Evolutionary conservation across 129 eudicot genomes (phyloP), one percentile per base, ranked within the genome.

Genomic region (Flaveria robusta): DNA sequence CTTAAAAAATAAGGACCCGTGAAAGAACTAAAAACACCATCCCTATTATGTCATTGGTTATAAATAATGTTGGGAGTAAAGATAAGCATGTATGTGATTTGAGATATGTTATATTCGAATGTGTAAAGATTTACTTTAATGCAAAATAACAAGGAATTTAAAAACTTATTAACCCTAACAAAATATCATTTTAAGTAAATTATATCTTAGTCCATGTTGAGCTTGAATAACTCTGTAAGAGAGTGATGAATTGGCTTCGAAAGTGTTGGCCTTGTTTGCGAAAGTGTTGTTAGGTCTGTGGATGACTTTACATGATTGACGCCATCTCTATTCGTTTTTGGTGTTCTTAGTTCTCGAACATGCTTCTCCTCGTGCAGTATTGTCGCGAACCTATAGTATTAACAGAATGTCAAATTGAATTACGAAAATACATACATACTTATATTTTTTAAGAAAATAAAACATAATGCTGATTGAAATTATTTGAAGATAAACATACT

Each of bases 311-410:
- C 66, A 39, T 39, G 46, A 45, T n/a, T 47, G 51, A 58, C 16
- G 18, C 56, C 59, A 16, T 77, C 77, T 56, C 2, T 68, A 42
- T 75, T 81, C 13, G 77, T 59, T 59, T 29, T 74, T 43, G 84
- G 84, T 14, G 82, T 78, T 60, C 82, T 83, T 68, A 78, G 72
- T 54, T 78, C 83, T 37, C 83, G 74, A 0, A 85, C 79, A 41
- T 46, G 50, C 82, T 79, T 85, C 67, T 85, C 89, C 65, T 71
- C 39, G 8, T 84, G 85, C n/a, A 82, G 82, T 66, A 79, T 55
- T 20, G 20, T 9, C 4, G 86, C 86, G 43, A 85, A 79, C 70
- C 89, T 79, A 39, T 4, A 29, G 13, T 8, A 42, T 42, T 9
- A 22, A 26, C 0, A 63, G 6, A 45, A 50, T 70, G 68, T 51